phyloP scores from a whole-genome alignment of 148 eudicot species.

The Nepenthes gracilis region DNA sequence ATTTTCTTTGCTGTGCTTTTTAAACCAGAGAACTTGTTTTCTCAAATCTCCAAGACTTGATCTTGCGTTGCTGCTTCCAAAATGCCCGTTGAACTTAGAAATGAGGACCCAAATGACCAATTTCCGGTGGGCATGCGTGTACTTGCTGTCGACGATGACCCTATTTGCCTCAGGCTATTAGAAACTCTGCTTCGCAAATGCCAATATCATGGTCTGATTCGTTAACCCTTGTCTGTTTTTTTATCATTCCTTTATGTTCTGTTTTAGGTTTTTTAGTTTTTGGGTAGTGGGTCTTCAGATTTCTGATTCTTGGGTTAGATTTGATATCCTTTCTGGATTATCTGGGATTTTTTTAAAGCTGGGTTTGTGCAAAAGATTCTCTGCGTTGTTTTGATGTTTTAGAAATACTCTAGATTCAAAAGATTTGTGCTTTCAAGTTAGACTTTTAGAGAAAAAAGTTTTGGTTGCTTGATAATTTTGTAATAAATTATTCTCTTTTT shows the following conservation, averaged over 20 bases:
- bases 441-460: background rate
- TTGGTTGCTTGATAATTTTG: background rate
- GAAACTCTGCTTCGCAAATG: slow-evolving; percentile 58
- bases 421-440: background rate
- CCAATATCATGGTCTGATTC: slow-evolving; percentile 54
- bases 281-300: background rate
- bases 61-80: background rate
- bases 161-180: slow-evolving; percentile 50
- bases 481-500: background rate
- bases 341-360: slow-evolving; percentile 8
- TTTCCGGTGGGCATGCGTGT: slow-evolving; percentile 80
- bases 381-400: background rate
- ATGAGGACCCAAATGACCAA: slow-evolving; percentile 7
- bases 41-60: too few species aligned
- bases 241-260: background rate
- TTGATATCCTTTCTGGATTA: background rate
- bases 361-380: background rate
- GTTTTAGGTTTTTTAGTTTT: background rate
- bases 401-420: background rate
- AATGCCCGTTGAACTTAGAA: background rate
- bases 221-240: background rate
- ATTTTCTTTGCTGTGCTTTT: too few species aligned
- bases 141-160: slow-evolving; percentile 85
- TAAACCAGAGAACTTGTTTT: too few species aligned
- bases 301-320: background rate